Percentiles rank a stretch among this genome's conserved stretches.
Evolutionary conservation across 345 rosid species (phyloP).

Genomic region (Streptanthus diversifolius): DNA sequence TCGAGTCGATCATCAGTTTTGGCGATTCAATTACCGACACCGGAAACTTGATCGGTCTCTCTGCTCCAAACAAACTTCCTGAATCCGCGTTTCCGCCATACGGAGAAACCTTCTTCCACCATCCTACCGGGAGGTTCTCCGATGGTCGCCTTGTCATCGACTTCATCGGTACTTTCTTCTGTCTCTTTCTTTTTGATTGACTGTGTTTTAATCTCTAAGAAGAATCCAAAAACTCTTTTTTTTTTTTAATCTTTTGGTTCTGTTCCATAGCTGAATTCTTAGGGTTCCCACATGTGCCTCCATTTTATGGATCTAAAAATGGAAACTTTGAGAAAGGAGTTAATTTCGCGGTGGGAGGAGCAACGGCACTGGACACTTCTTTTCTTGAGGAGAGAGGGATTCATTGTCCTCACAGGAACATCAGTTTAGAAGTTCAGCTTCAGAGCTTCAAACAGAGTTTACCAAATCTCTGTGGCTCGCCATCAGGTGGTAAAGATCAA

Average conservation of each 20-base stretch:
- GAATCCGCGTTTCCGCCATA: slow-evolving; percentile 38
- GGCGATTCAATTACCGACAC: slow-evolving; percentile 59
- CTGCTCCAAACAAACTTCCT: slow-evolving; percentile 1
- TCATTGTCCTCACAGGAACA: too few relatives aligned
- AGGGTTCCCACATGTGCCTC: too few relatives aligned
- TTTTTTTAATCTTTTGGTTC: too few relatives aligned
- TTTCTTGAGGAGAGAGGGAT: slow-evolving; percentile 31
- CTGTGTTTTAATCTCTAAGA: too few relatives aligned
- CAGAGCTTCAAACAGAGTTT: slow-evolving; percentile 36
- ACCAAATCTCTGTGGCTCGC: slow-evolving; percentile 34
- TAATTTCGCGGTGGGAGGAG: slow-evolving; percentile 55
- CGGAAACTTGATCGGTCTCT: slow-evolving; percentile 35
- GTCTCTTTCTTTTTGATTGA: too few relatives aligned
- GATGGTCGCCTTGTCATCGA: slow-evolving; percentile 53
- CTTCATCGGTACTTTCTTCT: slow-evolving; percentile 53
- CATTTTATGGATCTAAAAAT: too few relatives aligned
- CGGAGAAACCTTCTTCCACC: slow-evolving; percentile 43
- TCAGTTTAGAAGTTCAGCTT: too few relatives aligned
- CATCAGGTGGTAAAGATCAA: too few relatives aligned
- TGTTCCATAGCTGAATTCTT: too few relatives aligned
- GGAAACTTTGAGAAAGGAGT: too few relatives aligned
- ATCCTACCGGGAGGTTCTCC: slow-evolving; percentile 44
- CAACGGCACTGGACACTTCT: slow-evolving; percentile 39
- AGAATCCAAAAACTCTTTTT: too few relatives aligned
- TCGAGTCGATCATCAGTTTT: slow-evolving; percentile 54